A percentile compares a stretch with the other conserved stretches of the same genome.
phyloP scores from a whole-genome alignment of 2,329 filamentous ascomycete genomes.

The Cladosporium sp. region DNA sequence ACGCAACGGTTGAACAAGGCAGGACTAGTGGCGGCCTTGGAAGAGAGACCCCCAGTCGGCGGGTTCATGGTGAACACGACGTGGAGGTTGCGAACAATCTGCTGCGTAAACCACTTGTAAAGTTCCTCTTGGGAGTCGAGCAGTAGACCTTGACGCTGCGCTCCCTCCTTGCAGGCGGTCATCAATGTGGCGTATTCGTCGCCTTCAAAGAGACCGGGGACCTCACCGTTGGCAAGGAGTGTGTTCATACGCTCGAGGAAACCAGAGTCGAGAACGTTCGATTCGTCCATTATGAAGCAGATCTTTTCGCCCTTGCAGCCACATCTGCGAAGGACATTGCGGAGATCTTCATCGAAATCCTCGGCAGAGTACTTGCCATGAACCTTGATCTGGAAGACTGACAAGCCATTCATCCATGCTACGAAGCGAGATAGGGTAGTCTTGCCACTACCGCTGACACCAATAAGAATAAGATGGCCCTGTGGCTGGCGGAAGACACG shows the following conservation, averaged over 20 bases:
- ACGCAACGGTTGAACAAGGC: constrained; percentile 99
- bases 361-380: constrained; percentile 97
- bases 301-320: constrained; percentile 99
- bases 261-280: constrained; percentile 95
- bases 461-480: constrained; percentile 95
- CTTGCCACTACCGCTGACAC: constrained; percentile 97
- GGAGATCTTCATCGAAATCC: constrained; percentile 96
- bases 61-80: constrained; percentile 99
- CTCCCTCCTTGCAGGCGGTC: constrained; percentile 98
- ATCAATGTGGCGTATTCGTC: constrained; percentile 97
- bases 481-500: constrained; percentile 98
- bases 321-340: constrained; percentile 86
- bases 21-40: constrained; percentile 94
- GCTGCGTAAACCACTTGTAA: constrained; percentile 99
- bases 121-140: constrained; percentile 97
- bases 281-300: constrained; percentile 99
- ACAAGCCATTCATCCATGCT: constrained; percentile 99
- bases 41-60: constrained; percentile 87
- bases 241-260: constrained; percentile 99
- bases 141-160: constrained; percentile 88
- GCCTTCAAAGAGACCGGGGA: constrained; percentile 97
- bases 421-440: constrained; percentile 97
- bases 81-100: constrained; percentile 98
- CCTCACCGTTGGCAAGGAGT: constrained; percentile 95
- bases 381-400: constrained; percentile 99